These are phyloP conservation scores for Moesziomyces globuligerus DNA, from an alignment of 1,284 basidiomycete species.

Conservation along the genomic window DNA sequence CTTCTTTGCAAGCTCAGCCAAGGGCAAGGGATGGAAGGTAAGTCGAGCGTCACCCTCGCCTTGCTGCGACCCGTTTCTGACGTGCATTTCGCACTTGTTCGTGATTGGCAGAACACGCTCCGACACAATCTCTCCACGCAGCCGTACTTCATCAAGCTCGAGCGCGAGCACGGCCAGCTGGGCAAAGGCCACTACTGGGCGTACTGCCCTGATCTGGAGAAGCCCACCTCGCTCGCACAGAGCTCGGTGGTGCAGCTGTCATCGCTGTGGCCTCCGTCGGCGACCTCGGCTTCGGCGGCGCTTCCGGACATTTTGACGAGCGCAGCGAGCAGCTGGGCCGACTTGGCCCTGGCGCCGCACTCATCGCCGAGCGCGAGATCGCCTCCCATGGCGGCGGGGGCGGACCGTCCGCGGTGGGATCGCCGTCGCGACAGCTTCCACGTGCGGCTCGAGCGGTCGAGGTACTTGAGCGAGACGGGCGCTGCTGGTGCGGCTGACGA, in stretches of 20 bases:
- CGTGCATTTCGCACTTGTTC: not conserved
- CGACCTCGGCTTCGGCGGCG: constrained; percentile 9
- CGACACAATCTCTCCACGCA: constrained; percentile 49
- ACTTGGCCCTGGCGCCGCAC: constrained; percentile 1
- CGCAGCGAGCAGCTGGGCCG: constrained; percentile 1
- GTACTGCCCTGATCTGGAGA: constrained; percentile 35
- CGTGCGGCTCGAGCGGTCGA: no score
- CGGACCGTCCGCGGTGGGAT: no score
- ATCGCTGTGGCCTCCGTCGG: constrained; percentile 22
- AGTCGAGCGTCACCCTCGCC: not conserved
- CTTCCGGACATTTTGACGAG: constrained; percentile 4
- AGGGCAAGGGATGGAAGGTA: constrained; percentile 47
- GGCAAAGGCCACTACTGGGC: constrained; percentile 51
- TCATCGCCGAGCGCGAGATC: no score
- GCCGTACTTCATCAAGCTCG: constrained; percentile 45
- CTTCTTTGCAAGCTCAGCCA: constrained; percentile 24
- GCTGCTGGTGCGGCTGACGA: no score
- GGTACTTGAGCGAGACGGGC: no score
- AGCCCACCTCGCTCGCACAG: constrained; percentile 36
- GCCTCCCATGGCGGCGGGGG: no score
- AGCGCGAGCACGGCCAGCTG: constrained; percentile 29
- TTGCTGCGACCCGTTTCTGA: not conserved
- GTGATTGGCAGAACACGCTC: constrained; percentile 30
- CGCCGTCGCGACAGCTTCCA: no score
- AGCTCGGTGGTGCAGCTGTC: constrained; percentile 33